phyloP scores from a whole-genome alignment of 148 eudicot species.

The Rhododendron simsii region DNA sequence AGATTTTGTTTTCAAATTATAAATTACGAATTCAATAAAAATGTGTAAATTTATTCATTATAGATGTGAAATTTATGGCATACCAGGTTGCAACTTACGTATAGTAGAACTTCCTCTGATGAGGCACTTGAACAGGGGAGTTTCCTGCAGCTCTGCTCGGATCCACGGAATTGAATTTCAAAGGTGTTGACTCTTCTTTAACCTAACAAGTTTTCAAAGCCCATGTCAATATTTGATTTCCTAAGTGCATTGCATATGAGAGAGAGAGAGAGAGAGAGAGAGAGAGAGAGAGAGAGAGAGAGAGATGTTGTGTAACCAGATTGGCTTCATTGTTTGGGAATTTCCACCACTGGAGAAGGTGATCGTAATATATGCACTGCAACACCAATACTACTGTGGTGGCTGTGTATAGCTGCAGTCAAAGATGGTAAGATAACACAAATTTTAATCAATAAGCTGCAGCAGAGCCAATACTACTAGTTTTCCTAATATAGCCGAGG shows the following conservation, averaged over 20 bases:
- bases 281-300: slow-evolving; percentile 1
- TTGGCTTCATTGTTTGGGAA: slow-evolving; percentile 14
- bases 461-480: background rate
- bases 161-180: slow-evolving; percentile 27
- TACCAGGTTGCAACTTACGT: slow-evolving; percentile 19
- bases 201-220: slow-evolving; percentile 17
- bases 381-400: slow-evolving; percentile 55
- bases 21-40: too few relatives aligned
- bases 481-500: background rate
- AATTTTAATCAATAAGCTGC: background rate
- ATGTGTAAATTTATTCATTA: too few relatives aligned
- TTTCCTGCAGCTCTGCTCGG: slow-evolving; percentile 12
- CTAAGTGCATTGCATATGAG: background rate
- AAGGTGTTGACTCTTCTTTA: slow-evolving; percentile 38
- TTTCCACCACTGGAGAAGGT: slow-evolving; percentile 35
- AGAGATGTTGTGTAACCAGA: slow-evolving; percentile 5
- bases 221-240: background rate
- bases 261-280: background rate
- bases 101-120: slow-evolving; percentile 37
- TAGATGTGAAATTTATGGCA: background rate
- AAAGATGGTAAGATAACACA: background rate
- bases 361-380: slow-evolving; percentile 67
- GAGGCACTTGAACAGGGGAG: slow-evolving; percentile 41
- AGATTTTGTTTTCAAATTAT: too few relatives aligned
- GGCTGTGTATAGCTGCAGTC: slow-evolving; percentile 49